phyloP scores from a whole-genome alignment of 164 flowering plant genomes.

The Vitis vinifera region ASM3070453v1 NC_081819.1:12778001-12778500 shows the following conservation, averaged over 20 bases:
- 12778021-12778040: too few relatives aligned
- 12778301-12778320: slow-evolving; percentile 65
- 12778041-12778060: too few relatives aligned
- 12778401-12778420: slow-evolving; percentile 40
- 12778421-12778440: slow-evolving; percentile 67
- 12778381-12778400: slow-evolving; percentile 69
- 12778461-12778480: slow-evolving; percentile 85
- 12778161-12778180: not conserved
- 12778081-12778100: too few relatives aligned
- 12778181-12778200: slow-evolving; percentile 22
- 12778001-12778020: too few relatives aligned
- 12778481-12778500: slow-evolving; percentile 74
- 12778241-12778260: slow-evolving; percentile 92
- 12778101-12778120: too few relatives aligned
- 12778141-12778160: too few relatives aligned
- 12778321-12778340: slow-evolving; percentile 77
- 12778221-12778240: slow-evolving; percentile 87
- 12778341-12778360: slow-evolving; percentile 78
- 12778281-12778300: slow-evolving; percentile 66
- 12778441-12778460: slow-evolving; percentile 64
- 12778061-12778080: too few relatives aligned
- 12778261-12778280: slow-evolving; percentile 66
- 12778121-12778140: too few relatives aligned
- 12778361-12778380: slow-evolving; percentile 79
- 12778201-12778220: slow-evolving; percentile 84